Evolutionary conservation across 2,329 filamentous ascomycete genomes (phyloP).

Genomic region (Ophiostoma sp.): DNA sequence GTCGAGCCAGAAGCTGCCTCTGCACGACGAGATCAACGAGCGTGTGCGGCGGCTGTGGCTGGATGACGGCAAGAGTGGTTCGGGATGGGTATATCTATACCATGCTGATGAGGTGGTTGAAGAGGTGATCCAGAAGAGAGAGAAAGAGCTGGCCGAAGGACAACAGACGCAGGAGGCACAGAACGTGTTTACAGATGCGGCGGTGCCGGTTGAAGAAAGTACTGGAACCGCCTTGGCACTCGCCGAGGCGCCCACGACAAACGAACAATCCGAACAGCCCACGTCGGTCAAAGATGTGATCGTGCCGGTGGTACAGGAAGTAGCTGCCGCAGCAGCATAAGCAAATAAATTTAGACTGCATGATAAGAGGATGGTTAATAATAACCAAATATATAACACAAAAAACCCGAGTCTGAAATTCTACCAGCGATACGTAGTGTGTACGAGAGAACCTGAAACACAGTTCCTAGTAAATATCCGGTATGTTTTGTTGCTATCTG

Average conservation of each 20-base stretch:
- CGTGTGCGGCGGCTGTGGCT: conserved; percentile 23
- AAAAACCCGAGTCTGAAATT: too few species aligned
- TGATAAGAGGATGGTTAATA: background rate
- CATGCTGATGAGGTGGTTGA: conserved; percentile 27
- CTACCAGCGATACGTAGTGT: too few species aligned
- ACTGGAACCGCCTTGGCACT: background rate
- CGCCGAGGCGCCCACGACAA: background rate
- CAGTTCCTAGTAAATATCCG: too few species aligned
- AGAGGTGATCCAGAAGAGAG: conserved; percentile 7
- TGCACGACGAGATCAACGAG: conserved; percentile 29
- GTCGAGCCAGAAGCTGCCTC: conserved; percentile 15
- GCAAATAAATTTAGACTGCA: background rate
- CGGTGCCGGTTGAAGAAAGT: background rate
- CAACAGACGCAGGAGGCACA: background rate
- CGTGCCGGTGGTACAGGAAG: background rate
- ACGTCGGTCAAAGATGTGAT: background rate
- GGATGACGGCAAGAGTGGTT: background rate
- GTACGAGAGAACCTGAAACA: too few species aligned
- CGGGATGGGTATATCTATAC: conserved; percentile 27
- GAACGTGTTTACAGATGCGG: too few species aligned
- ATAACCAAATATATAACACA: too few species aligned
- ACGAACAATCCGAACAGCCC: background rate
- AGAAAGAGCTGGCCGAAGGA: background rate
- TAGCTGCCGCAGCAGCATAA: background rate
- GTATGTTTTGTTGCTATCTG: too few species aligned